Evolutionary conservation across 441 rosid species (phyloP).

Genomic region (Biscutella laevigata): DNA sequence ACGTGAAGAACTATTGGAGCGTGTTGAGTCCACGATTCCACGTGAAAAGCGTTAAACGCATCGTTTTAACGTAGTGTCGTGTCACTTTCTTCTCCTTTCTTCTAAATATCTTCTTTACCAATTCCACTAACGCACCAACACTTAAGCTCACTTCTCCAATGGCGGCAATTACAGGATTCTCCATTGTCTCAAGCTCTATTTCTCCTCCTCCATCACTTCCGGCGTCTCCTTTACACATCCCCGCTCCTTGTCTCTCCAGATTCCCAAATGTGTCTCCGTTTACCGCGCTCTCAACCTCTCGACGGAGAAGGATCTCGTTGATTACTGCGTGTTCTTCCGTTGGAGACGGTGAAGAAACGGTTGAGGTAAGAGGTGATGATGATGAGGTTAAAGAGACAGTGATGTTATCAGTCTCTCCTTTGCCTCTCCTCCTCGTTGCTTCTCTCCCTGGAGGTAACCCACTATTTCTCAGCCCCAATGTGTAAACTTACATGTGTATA

Average conservation of each 20-base stretch:
- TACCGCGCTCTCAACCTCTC: constrained; percentile 13
- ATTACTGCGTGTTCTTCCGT: not conserved
- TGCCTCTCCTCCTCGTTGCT: constrained; percentile 54
- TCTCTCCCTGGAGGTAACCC: constrained; percentile 75
- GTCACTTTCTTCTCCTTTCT: constrained; percentile 56
- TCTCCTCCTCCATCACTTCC: constrained; percentile 18
- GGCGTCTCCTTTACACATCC: constrained; percentile 16
- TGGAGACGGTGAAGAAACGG: not conserved
- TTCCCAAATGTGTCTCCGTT: constrained; percentile 16
- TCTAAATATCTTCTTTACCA: constrained; percentile 18
- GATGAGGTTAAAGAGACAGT: constrained; percentile 34
- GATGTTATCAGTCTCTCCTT: constrained; percentile 53
- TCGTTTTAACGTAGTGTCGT: constrained; percentile 31
- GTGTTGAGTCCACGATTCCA: constrained; percentile 37
- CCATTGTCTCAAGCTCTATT: constrained; percentile 19
- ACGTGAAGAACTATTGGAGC: not conserved
- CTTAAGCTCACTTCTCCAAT: constrained; percentile 26
- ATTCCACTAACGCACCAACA: not conserved
- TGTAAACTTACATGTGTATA: no score
- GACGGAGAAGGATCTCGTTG: constrained; percentile 25
- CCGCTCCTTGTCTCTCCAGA: constrained; percentile 14
- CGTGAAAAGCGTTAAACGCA: constrained; percentile 20
- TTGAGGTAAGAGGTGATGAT: constrained; percentile 14
- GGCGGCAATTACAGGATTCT: constrained; percentile 36
- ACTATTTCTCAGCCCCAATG: not conserved